Evolutionary conservation across 1,284 basidiomycete genomes (phyloP), one percentile per base, ranked within the genome.

Genomic region (Anthracocystis walkeri): DNA sequence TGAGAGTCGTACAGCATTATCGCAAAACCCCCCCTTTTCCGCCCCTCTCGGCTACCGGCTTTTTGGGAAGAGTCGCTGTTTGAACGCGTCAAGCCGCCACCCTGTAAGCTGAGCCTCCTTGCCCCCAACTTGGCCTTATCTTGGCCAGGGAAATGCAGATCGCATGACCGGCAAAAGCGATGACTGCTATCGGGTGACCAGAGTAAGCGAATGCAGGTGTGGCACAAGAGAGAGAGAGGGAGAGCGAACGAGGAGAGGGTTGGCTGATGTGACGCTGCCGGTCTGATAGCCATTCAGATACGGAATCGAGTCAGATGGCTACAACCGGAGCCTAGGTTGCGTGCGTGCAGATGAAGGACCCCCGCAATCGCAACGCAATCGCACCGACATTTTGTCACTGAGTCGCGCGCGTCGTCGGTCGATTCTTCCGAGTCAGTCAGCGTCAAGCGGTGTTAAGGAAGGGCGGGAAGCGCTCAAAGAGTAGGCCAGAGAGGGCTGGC

Each of bases 391-490:
- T 38, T 0, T 23, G 40, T 8, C 7, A 42, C 5, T 16, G 18
- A 45, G 27, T 21, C 42, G 53, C 53, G 53, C 53, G 42, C 20
- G 29, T 55, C 20, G 29, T 55, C 29, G 42, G 20, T 31, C 42
- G 40, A 20, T 45, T 57, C 55, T 57, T 57, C 57, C 27, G 40
- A 31, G 14, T 16, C 25, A 27, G 14, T 6, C 45, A 25, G 45
- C 20, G 14, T 8, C 27, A 5, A 27, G 45, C 45, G 45, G 16
- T 14, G 6, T 46, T 46, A 23, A 40, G 35, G 4, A 12, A 27
- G 42, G 44, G 16, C 42, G 31, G 12, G 38, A 29, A 56, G 27
- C n/a, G n/a, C n/a, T n/a, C n/a, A n/a, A 45, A 7, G 45, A 31
- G 48, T 16, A 41, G 29, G 31, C 3, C 18, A 42, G 21, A 27